Conservation (phyloP, 768 basidiomycete genomes). For the Tylopilus sp. region DNA sequence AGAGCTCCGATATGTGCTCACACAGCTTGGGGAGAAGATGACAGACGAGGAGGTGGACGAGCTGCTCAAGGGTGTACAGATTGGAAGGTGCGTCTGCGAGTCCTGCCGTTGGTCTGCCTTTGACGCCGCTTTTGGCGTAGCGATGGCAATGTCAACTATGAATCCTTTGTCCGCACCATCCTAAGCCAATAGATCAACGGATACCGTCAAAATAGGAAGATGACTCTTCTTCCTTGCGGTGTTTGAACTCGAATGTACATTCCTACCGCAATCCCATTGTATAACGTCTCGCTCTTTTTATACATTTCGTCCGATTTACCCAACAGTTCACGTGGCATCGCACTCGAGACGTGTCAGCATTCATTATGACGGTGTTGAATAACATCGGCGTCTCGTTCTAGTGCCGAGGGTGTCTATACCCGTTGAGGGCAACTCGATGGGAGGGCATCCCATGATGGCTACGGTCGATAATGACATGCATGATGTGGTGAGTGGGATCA, state of each 20-base stretch:
- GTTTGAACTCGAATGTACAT: not conserved
- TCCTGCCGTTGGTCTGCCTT: not conserved
- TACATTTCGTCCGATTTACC: too few relatives aligned
- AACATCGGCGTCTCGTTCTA: too few relatives aligned
- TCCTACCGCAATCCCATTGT: not conserved
- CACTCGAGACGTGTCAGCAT: too few relatives aligned
- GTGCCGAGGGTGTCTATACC: too few relatives aligned
- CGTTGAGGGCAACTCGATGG: too few relatives aligned
- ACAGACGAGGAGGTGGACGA: constrained; percentile 97
- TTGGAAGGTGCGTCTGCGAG: constrained; percentile 68
- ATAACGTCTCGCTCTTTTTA: not conserved
- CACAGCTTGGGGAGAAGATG: constrained; percentile 99
- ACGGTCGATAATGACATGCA: too few relatives aligned
- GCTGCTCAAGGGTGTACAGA: constrained; percentile 91
- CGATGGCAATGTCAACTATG: constrained; percentile 97
- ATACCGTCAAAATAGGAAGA: not conserved
- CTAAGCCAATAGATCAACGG: constrained; percentile 63
- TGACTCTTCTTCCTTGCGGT: not conserved
- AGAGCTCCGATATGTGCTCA: constrained; percentile 78
- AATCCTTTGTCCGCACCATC: constrained; percentile 93
- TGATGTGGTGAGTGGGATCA: too few relatives aligned
- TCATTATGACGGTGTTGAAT: too few relatives aligned
- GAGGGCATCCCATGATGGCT: too few relatives aligned
- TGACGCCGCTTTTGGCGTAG: constrained; percentile 41
- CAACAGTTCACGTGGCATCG: too few relatives aligned